phyloP scores from a whole-genome alignment of 345 rosid genomes.

The Melaleuca quinquenervia region DNA sequence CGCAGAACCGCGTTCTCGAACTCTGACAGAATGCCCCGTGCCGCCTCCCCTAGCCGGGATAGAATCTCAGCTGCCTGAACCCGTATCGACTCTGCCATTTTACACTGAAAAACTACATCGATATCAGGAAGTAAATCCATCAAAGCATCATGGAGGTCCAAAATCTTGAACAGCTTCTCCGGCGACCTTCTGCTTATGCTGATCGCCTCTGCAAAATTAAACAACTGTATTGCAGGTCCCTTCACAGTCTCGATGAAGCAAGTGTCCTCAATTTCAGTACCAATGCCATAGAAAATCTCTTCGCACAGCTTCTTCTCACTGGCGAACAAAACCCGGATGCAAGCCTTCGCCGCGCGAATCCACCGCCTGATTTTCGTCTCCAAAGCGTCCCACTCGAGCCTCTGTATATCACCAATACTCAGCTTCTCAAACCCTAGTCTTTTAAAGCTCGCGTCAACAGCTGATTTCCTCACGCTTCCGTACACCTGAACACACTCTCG shows the following conservation, averaged over 20 bases:
- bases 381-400: constrained; percentile 58
- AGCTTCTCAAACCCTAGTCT: constrained; percentile 74
- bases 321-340: constrained; percentile 67
- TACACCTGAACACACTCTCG: constrained; percentile 90
- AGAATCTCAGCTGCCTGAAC: constrained; percentile 75
- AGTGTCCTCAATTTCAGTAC: constrained; percentile 53
- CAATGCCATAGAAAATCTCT: constrained; percentile 67
- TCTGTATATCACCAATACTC: constrained; percentile 89
- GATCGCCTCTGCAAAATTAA: constrained; percentile 86
- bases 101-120: constrained; percentile 60
- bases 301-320: constrained; percentile 82
- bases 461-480: constrained; percentile 82
- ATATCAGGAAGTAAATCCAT: constrained; percentile 65
- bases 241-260: constrained; percentile 86
- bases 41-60: constrained; percentile 77
- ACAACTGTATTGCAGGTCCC: constrained; percentile 60
- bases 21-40: constrained; percentile 74
- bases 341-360: constrained; percentile 81
- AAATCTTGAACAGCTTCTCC: constrained; percentile 85
- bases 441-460: constrained; percentile 61
- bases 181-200: constrained; percentile 86
- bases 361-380: constrained; percentile 84
- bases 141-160: constrained; percentile 78
- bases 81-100: constrained; percentile 40
- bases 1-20: constrained; percentile 70